A percentile compares a stretch with the other conserved stretches of the same genome.
phyloP scores from a whole-genome alignment of 2,329 filamentous ascomycete species.

The Colletotrichum graminicola region DNA sequence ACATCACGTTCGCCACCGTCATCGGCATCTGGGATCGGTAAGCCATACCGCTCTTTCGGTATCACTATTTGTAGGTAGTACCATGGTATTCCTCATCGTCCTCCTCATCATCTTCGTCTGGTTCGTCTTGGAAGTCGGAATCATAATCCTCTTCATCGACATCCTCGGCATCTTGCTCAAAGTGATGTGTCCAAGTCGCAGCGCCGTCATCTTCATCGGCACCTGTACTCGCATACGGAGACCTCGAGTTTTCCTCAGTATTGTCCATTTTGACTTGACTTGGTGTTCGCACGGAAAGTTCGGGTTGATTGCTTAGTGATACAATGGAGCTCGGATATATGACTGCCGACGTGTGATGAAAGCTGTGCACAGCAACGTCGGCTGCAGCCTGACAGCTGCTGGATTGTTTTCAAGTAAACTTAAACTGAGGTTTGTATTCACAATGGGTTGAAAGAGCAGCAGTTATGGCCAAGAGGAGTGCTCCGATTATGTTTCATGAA shows the following conservation, averaged over 20 bases:
- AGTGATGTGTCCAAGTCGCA: constrained; percentile 19
- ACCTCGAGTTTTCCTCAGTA: neutral
- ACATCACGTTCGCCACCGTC: constrained; percentile 45
- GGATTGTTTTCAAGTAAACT: neutral
- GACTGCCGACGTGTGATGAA: constrained; percentile 36
- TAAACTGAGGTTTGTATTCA: neutral
- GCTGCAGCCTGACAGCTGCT: constrained; percentile 2
- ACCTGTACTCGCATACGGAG: constrained; percentile 1
- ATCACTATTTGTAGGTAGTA: neutral
- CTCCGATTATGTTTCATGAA: constrained; percentile 29
- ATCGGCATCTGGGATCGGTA: constrained; percentile 44
- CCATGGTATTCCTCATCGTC: constrained; percentile 42
- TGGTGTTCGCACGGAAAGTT: constrained; percentile 32
- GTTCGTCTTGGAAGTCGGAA: constrained; percentile 46
- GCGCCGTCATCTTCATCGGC: neutral
- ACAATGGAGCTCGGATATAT: constrained; percentile 39
- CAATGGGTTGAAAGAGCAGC: neutral
- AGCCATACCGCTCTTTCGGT: neutral
- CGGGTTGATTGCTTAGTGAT: constrained; percentile 36
- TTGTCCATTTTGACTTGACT: constrained; percentile 26
- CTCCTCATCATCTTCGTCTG: constrained; percentile 45
- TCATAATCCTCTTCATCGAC: constrained; percentile 52
- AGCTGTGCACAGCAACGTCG: constrained; percentile 3
- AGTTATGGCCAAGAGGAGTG: neutral
- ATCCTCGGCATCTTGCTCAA: constrained; percentile 44